Conservation (phyloP, 2,329 filamentous ascomycete genomes). For the Cordyceps cateniannulata region DNA sequence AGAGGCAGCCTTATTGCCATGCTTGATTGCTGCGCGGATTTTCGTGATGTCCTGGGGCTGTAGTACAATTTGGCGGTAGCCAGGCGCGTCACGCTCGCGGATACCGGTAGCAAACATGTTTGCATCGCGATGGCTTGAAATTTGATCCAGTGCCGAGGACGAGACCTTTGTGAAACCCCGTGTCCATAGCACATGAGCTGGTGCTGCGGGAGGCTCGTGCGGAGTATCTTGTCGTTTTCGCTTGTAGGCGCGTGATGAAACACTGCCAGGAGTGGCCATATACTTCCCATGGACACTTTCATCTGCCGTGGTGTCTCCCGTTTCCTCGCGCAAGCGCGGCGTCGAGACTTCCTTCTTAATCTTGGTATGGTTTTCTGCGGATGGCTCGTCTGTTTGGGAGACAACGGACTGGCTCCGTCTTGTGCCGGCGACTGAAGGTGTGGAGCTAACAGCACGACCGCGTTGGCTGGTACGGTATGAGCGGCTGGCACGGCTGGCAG, state of each 20-base stretch:
- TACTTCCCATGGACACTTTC: constrained; percentile 40
- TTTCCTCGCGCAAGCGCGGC: constrained; percentile 47
- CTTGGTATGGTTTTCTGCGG: constrained; percentile 33
- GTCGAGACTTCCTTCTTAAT: constrained; percentile 57
- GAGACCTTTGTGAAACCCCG: constrained; percentile 69
- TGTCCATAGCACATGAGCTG: constrained; percentile 66
- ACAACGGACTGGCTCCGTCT: constrained; percentile 40
- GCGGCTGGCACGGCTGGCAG: constrained; percentile 22
- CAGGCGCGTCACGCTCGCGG: constrained; percentile 67
- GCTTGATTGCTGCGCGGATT: constrained; percentile 68
- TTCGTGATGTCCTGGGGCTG: constrained; percentile 72
- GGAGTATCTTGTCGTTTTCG: constrained; percentile 52
- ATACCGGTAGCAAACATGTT: constrained; percentile 74
- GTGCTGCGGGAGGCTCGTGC: constrained; percentile 43
- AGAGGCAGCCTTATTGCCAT: constrained; percentile 60
- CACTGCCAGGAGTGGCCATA: constrained; percentile 30
- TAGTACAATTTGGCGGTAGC: constrained; percentile 67
- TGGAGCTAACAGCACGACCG: constrained; percentile 27
- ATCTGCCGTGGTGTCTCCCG: constrained; percentile 49
- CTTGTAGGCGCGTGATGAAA: constrained; percentile 39
- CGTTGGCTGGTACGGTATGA: constrained; percentile 31
- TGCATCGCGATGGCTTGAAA: constrained; percentile 68
- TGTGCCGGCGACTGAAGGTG: constrained; percentile 28
- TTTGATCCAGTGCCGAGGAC: constrained; percentile 66
- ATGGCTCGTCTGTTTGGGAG: constrained; percentile 42